Base-by-base conservation (phyloP, 1,139 yeast genomes). In the Debaryomyces udenii region DNA sequence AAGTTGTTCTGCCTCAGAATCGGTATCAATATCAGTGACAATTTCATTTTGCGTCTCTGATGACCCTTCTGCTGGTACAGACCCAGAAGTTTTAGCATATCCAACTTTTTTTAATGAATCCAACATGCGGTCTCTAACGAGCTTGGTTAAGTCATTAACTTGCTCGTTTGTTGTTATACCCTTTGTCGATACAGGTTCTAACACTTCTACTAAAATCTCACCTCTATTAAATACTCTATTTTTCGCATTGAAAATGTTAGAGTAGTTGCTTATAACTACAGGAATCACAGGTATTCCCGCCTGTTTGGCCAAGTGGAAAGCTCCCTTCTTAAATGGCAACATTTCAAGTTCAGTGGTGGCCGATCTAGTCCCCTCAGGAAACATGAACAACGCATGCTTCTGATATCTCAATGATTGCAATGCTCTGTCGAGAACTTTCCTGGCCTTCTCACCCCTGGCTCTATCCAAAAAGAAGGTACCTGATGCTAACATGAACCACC, bases 311-410 rank as follows among this genome's bases (percentile, higher is more conserved):
- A 93, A 76, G 64, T 93, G 96, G 80, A 94, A 94, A 0, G 98
- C 98, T 38, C 99, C 99, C 61, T 94, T 94, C 64, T 93, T 93
- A 66, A 93, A 88, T 1, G 96, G 96, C 41, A 88, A 72, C 62
- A 94, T 67, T 9, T 76, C 81, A 39, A 95, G 83, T 33, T 73
- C 73, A 18, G 78, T 68, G 11, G 85, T 64, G 48, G 83, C 86
- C 0, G 97, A 88, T 61, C 99, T 80, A 1, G 99, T 94, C 17
- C 99, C 99, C 63, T 91, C 96, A 13, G 97, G 96, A 73, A 88
- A 91, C 67, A 91, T 79, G 71, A 83, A 91, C 30, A 91, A 74
- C 9, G 86, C 88, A 57, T 93, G 73, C 53, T 81, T 80, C 35
- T 80, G 69, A 9, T 62, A 56, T 58, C 80, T 82, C 61, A 93